Percentiles rank a stretch among this genome's conserved stretches.
Evolutionary conservation across 192 early-diverging fungal genomes (phyloP).

Genomic region (Spinellus fusiger): DNA sequence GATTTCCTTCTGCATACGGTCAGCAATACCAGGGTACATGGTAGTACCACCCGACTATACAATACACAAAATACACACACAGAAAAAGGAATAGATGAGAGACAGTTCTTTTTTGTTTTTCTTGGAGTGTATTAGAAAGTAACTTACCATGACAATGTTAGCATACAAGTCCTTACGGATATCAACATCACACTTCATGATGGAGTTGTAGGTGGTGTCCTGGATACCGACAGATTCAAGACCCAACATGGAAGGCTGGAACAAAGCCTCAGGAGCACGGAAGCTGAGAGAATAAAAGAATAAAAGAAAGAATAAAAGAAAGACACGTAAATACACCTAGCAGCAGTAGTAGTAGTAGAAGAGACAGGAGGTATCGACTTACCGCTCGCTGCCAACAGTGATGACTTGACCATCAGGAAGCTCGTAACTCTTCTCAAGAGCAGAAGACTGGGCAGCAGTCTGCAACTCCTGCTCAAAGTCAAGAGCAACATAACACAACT

Average conservation of each 20-base stretch:
- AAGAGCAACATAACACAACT: constrained; percentile 96
- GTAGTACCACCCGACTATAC: constrained; percentile 76
- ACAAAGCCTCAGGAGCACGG: constrained; percentile 95
- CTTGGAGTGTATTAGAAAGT: neutral
- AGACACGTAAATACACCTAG: too few relatives aligned
- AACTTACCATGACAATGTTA: constrained; percentile 18
- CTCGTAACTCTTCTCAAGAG: constrained; percentile 96
- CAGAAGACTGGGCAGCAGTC: constrained; percentile 86
- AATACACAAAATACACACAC: too few relatives aligned
- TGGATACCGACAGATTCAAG: constrained; percentile 91
- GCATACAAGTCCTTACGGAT: constrained; percentile 94
- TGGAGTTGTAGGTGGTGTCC: constrained; percentile 94
- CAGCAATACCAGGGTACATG: constrained; percentile 96
- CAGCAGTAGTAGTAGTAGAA: too few relatives aligned
- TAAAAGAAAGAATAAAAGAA: constrained; percentile 82
- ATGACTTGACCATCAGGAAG: constrained; percentile 98
- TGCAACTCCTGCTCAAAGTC: constrained; percentile 98
- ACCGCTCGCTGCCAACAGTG: constrained; percentile 94
- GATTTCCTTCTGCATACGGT: constrained; percentile 98
- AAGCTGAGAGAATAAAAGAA: too few relatives aligned
- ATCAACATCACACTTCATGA: constrained; percentile 97
- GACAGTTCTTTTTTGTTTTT: too few relatives aligned
- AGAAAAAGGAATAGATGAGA: too few relatives aligned
- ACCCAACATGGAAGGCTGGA: constrained; percentile 93
- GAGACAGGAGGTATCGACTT: neutral